Percentiles rank a stretch among this genome's conserved stretches.
phyloP scores from a whole-genome alignment of 2,329 filamentous ascomycete species.

The Monilinia aucupariae region DNA sequence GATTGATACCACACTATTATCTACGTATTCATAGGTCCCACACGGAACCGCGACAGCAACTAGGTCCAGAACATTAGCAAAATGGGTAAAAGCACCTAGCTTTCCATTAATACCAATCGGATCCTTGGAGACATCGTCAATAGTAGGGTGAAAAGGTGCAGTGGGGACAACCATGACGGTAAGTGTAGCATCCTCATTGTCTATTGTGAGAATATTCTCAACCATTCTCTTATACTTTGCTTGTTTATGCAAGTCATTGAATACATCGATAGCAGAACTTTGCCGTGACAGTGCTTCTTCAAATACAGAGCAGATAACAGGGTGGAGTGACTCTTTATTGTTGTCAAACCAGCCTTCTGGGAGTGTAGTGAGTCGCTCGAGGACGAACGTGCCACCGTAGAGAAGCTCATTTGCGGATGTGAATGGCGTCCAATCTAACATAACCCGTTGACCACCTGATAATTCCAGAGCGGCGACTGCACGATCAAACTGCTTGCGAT shows the following conservation, averaged over 20 bases:
- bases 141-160: slow-evolving; percentile 43
- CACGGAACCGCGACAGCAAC: slow-evolving; percentile 38
- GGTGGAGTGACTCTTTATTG: slow-evolving; percentile 46
- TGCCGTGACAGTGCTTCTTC: slow-evolving; percentile 37
- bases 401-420: slow-evolving; percentile 45
- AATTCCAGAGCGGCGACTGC: slow-evolving; percentile 38
- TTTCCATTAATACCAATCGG: slow-evolving; percentile 45
- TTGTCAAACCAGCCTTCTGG: slow-evolving; percentile 40
- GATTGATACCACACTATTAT: slow-evolving; percentile 15
- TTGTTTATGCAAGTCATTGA: slow-evolving; percentile 44
- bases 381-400: slow-evolving; percentile 49
- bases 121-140: slow-evolving; percentile 45
- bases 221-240: slow-evolving; percentile 40
- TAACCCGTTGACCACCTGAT: slow-evolving; percentile 33
- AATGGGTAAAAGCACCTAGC: slow-evolving; percentile 48
- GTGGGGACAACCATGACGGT: slow-evolving; percentile 47
- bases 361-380: slow-evolving; percentile 43
- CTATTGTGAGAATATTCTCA: slow-evolving; percentile 37
- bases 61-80: slow-evolving; percentile 51
- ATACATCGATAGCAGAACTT: slow-evolving; percentile 44
- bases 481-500: slow-evolving; percentile 40
- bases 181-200: slow-evolving; percentile 30
- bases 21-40: slow-evolving; percentile 26
- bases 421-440: slow-evolving; percentile 43
- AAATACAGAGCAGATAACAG: slow-evolving; percentile 45